phyloP scores from a whole-genome alignment of 495 filamentous ascomycete species.

The Penicillium samsonianum region DNA sequence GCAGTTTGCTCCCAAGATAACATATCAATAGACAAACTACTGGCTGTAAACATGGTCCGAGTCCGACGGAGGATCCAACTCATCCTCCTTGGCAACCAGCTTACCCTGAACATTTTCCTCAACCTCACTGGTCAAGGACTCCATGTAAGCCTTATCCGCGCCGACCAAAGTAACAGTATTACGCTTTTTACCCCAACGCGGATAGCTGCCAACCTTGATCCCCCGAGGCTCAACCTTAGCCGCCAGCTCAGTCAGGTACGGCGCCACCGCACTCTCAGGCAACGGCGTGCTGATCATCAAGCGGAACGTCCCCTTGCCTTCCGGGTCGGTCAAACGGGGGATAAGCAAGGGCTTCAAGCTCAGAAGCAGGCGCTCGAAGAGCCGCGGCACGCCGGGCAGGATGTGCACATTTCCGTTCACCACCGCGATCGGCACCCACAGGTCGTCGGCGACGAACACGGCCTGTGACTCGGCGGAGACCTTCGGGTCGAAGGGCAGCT shows the following conservation, averaged over 20 bases:
- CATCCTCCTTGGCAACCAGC: constrained; percentile 57
- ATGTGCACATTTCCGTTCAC: constrained; percentile 94
- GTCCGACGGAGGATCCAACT: constrained; percentile 52
- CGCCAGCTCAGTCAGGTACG: constrained; percentile 78
- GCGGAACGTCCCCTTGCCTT: constrained; percentile 74
- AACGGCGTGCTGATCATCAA: constrained; percentile 84
- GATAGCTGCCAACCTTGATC: constrained; percentile 96
- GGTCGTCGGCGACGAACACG: constrained; percentile 72
- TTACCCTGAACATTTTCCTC: constrained; percentile 61
- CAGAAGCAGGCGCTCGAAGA: constrained; percentile 78
- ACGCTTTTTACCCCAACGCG: constrained; percentile 80
- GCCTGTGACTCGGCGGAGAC: constrained; percentile 63
- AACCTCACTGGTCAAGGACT: constrained; percentile 60
- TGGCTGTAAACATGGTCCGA: constrained; percentile 32
- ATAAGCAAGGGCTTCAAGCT: constrained; percentile 69
- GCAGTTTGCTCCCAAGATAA: background rate
- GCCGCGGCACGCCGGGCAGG: constrained; percentile 81
- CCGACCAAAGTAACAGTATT: constrained; percentile 95
- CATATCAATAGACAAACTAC: constrained; percentile 11
- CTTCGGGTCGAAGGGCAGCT: constrained; percentile 72
- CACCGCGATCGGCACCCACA: constrained; percentile 88
- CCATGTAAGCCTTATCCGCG: constrained; percentile 61
- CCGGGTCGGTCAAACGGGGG: constrained; percentile 71
- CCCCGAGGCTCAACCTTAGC: constrained; percentile 66
- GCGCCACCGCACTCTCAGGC: constrained; percentile 80